phyloP scores from a whole-genome alignment of 805 yeast genomes.

The Diddensiella transvaalensis region DNA sequence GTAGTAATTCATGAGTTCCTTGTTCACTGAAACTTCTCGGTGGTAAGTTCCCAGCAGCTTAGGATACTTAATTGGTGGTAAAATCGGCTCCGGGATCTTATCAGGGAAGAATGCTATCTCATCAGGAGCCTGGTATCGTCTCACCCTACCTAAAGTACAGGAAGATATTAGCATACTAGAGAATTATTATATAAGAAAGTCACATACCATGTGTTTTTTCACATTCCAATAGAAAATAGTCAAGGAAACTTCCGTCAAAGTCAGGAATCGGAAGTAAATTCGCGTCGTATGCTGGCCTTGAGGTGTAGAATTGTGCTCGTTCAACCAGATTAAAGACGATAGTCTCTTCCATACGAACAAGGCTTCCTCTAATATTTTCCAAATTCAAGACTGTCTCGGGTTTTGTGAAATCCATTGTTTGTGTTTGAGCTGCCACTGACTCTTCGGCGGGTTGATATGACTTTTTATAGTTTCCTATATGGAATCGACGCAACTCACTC shows the following conservation, averaged over 20 bases:
- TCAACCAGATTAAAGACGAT: constrained; percentile 90
- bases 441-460: not conserved
- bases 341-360: constrained; percentile 94
- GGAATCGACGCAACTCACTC: no score
- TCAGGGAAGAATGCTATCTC: constrained; percentile 86
- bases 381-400: constrained; percentile 80
- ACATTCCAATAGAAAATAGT: constrained; percentile 74
- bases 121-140: constrained; percentile 93
- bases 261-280: constrained; percentile 56
- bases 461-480: not conserved
- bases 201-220: constrained; percentile 56
- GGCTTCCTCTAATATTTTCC: constrained; percentile 74
- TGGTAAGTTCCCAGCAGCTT: constrained; percentile 70
- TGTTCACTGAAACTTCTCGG: constrained; percentile 71
- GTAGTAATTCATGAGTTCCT: constrained; percentile 63
- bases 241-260: constrained; percentile 78
- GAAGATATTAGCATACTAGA: not conserved
- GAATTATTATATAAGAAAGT: not conserved
- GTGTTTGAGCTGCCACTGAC: not conserved
- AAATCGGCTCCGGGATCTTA: constrained; percentile 56
- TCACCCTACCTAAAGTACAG: constrained; percentile 64
- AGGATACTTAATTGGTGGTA: constrained; percentile 81
- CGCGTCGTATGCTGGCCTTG: constrained; percentile 69
- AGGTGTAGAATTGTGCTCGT: constrained; percentile 78
- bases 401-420: constrained; percentile 74